These are phyloP conservation scores for Suillus sp. DNA, from an alignment of 768 basidiomycete genomes.

Conservation along the genomic window DNA sequence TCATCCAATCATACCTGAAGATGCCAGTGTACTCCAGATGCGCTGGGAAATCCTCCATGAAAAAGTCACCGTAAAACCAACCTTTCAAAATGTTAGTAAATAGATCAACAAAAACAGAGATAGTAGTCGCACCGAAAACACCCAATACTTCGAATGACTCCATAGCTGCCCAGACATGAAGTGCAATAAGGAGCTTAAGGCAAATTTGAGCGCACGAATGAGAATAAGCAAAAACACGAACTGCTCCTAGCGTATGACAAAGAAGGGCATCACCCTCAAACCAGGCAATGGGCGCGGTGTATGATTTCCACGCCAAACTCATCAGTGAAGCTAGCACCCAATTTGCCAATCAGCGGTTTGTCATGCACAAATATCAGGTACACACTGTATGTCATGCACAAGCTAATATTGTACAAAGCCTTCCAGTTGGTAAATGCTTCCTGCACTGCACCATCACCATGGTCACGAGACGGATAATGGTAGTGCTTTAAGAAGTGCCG, in stretches of 20 bases:
- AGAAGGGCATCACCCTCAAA: conserved; percentile 84
- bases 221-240: conserved; percentile 41
- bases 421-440: conserved; percentile 99
- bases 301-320: conserved; percentile 89
- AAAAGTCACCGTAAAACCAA: conserved; percentile 99
- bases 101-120: not conserved
- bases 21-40: conserved; percentile 96
- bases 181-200: conserved; percentile 70
- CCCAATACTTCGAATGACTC: conserved; percentile 94
- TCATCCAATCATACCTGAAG: conserved; percentile 63
- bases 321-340: conserved; percentile 70
- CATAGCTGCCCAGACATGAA: conserved; percentile 90
- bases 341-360: not conserved
- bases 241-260: conserved; percentile 85
- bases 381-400: conserved; percentile 94
- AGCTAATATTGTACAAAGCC: conserved; percentile 84
- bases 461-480: conserved; percentile 74
- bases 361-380: conserved; percentile 10
- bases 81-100: conserved; percentile 45
- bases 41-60: conserved; percentile 90
- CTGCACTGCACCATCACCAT: conserved; percentile 74
- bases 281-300: conserved; percentile 82
- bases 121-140: conserved; percentile 67
- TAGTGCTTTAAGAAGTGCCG: conserved; percentile 95
- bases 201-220: conserved; percentile 11